phyloP scores from a whole-genome alignment of 1,284 basidiomycete genomes.

The Agroathelia rolfsii region DNA sequence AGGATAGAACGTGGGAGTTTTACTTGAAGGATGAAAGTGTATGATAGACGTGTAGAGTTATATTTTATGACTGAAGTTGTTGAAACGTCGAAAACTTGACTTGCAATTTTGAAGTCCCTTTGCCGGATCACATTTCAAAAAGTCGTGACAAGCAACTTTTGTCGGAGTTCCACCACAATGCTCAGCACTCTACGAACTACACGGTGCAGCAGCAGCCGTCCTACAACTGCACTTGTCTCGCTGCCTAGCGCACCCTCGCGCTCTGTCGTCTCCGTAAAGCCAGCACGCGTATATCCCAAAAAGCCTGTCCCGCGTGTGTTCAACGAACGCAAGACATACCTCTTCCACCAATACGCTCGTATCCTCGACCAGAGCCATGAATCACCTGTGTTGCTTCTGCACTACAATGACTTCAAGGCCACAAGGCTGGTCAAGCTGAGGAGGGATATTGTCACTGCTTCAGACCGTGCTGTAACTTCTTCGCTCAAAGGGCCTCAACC shows the following conservation, averaged over 20 bases:
- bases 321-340: conserved; percentile 61
- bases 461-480: conserved; percentile 31
- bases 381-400: conserved; percentile 59
- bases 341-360: conserved; percentile 64
- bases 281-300: conserved; percentile 38
- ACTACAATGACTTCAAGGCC: conserved; percentile 60
- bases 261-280: conserved; percentile 51
- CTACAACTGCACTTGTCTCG: too few species aligned
- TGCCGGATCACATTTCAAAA: too few species aligned
- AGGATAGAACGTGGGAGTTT: conserved; percentile 76
- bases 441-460: conserved; percentile 48
- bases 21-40: conserved; percentile 30
- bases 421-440: conserved; percentile 54
- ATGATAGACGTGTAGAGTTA: too few species aligned
- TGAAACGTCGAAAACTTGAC: too few species aligned
- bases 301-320: conserved; percentile 53
- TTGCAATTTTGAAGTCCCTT: too few species aligned
- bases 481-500: conserved; percentile 31
- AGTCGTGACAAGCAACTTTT: too few species aligned
- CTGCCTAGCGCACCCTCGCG: too few species aligned
- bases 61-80: too few species aligned
- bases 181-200: too few species aligned
- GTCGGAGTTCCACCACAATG: too few species aligned
- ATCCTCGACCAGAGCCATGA: conserved; percentile 44
- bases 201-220: too few species aligned